Percentiles rank a stretch among this genome's conserved stretches.
These are phyloP conservation scores for Pythium rhizo-oryzae DNA, from an alignment of 352 stramenopile genomes.

Conservation along the genomic window DNA sequence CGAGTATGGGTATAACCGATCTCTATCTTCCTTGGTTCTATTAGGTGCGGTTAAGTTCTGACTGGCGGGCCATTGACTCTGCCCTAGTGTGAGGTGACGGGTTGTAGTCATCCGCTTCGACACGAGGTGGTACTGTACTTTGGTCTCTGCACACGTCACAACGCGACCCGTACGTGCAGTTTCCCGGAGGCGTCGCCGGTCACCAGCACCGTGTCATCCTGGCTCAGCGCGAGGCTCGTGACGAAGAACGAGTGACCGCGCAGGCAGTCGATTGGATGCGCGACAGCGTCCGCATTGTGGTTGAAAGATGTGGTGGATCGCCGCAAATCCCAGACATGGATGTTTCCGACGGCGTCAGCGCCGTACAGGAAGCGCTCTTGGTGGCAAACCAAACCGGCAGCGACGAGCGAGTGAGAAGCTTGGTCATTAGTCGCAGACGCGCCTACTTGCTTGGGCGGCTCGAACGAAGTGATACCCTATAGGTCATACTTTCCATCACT, in stretches of 20 bases:
- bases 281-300: not conserved
- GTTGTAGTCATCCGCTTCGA: not conserved
- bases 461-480: slow-evolving; percentile 14
- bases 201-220: slow-evolving; percentile 24
- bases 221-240: slow-evolving; percentile 22
- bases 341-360: slow-evolving; percentile 4
- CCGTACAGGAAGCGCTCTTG: slow-evolving; percentile 23
- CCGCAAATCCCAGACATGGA: slow-evolving; percentile 23
- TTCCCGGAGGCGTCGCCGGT: slow-evolving; percentile 27
- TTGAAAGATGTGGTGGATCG: not conserved
- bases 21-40: no score
- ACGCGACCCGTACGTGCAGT: slow-evolving; percentile 19
- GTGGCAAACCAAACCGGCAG: slow-evolving; percentile 14
- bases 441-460: not conserved
- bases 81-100: not conserved
- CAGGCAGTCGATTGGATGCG: slow-evolving; percentile 13
- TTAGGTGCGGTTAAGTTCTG: no score
- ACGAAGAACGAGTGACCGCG: slow-evolving; percentile 22
- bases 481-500: not conserved
- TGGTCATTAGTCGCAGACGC: not conserved
- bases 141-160: not conserved
- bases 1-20: no score
- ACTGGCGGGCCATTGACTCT: not conserved
- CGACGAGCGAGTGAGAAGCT: not conserved
- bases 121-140: not conserved